These are phyloP conservation scores for Cichorium intybus DNA, from an alignment of 140 eudicot genomes.

Conservation along the genomic window DNA sequence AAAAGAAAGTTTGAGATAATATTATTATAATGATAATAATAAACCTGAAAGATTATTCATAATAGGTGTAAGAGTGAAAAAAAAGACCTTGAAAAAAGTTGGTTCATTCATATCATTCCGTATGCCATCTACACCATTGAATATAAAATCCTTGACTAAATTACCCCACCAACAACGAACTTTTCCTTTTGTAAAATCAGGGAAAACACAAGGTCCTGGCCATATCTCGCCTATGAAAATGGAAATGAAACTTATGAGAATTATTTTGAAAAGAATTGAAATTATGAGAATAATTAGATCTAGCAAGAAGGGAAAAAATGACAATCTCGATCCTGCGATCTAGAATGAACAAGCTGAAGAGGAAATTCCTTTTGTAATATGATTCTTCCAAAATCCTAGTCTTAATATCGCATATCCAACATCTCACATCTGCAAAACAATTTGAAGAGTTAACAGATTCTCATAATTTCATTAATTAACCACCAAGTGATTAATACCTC, in stretches of 20 bases:
- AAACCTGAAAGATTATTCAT: constrained; percentile 2
- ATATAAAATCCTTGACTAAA: constrained; percentile 70
- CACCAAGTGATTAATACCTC: too few relatives aligned
- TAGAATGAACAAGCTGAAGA: too few relatives aligned
- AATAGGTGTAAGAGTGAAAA: neutral
- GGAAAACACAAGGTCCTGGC: constrained; percentile 98
- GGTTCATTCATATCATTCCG: constrained; percentile 99
- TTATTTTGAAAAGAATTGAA: neutral
- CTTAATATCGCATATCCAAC: too few relatives aligned
- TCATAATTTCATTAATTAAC: too few relatives aligned
- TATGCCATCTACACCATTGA: too few relatives aligned
- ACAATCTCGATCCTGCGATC: too few relatives aligned
- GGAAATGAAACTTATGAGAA: too few relatives aligned
- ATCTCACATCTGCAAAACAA: too few relatives aligned
- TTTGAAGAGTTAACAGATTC: too few relatives aligned
- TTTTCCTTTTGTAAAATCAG: constrained; percentile 77
- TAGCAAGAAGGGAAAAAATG: constrained; percentile 82
- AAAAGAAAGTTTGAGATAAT: constrained; percentile 9
- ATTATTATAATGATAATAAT: neutral
- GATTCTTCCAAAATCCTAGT: too few relatives aligned
- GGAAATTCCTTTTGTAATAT: too few relatives aligned
- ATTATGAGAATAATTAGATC: neutral
- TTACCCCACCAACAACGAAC: constrained; percentile 88
- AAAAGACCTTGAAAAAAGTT: constrained; percentile 68
- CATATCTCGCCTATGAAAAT: too few relatives aligned